phyloP scores from a whole-genome alignment of 768 basidiomycete species.

The Lentinula sp. region DNA sequence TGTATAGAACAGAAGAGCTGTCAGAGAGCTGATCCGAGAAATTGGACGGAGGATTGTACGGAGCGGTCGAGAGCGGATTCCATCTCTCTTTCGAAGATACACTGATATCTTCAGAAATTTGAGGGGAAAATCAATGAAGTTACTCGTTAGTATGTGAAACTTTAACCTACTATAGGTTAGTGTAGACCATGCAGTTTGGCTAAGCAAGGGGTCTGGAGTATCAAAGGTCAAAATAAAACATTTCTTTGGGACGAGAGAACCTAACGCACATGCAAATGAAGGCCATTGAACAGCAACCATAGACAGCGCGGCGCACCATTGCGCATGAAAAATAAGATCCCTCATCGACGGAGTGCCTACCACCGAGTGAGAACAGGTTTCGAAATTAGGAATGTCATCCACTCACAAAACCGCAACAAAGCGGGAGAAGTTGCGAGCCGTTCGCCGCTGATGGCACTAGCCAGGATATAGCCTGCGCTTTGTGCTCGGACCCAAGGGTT shows the following conservation, averaged over 20 bases:
- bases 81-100: conserved; percentile 59
- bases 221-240: not conserved
- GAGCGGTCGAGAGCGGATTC: conserved; percentile 54
- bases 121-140: not conserved
- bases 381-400: not conserved
- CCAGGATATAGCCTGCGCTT: conserved; percentile 82
- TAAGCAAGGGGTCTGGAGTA: conserved; percentile 76
- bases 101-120: conserved; percentile 56
- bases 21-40: conserved; percentile 75
- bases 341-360: conserved; percentile 87
- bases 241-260: not conserved
- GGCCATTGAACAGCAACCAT: conserved; percentile 99
- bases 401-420: conserved; percentile 82
- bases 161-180: conserved; percentile 57
- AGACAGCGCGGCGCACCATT: conserved; percentile 82
- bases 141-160: not conserved
- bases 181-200: conserved; percentile 86
- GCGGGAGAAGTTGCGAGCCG: conserved; percentile 80
- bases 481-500: conserved; percentile 70
- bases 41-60: conserved; percentile 58
- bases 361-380: conserved; percentile 1
- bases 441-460: conserved; percentile 92
- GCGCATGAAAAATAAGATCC: conserved; percentile 90
- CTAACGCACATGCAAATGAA: conserved; percentile 71
- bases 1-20: conserved; percentile 66